Evolutionary conservation across 2,329 filamentous ascomycete species (phyloP), one percentile per base, ranked within the genome.

Genomic region (Colletotrichum sublineola): DNA sequence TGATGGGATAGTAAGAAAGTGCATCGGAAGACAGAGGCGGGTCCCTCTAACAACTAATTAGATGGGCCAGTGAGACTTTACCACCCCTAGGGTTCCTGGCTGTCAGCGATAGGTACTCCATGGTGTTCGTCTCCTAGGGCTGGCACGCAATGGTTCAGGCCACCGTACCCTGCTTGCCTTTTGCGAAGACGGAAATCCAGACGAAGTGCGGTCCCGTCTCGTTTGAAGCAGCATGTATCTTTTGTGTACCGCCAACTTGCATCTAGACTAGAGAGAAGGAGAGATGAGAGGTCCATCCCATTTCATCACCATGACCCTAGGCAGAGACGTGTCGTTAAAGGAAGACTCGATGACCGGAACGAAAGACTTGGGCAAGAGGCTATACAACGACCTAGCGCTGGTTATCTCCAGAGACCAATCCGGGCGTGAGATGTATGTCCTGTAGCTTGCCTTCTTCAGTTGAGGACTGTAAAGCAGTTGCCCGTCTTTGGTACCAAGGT

Each of bases 41-140:
- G 48, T 6, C 38, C 42, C 36, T n/a, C 33, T 58, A 29, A n/a
- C 38, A 7, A 52, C 7, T 20, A 60, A 31, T n/a, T 29, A 29
- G 52, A 24, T 33, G 57, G 64, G 33, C 60, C 29, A n/a, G 57
- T 58, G 52, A 70, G 63, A 71, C 71, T 36, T 71, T 7, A 29
- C 61, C 60, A 61, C 40, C 69, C 40, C 36, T 8, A 29, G 38
- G 29, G 18, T 40, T 46, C 42, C 46, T 31, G 33, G 42, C 60
- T 53, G 50, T 62, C 46, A 48, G 50, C 36, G 46, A 56, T n/a
- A 50, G 46, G 62, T n/a, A 50, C 18, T 38, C 29, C n/a, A 20
- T 29, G 18, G 62, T 48, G 40, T 20, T 42, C 18, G 29, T 62
- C 42, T 62, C 42, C 18, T 11, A 18, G 12, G 57, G 58, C 58